Percentiles rank a stretch among this genome's conserved stretches.
phyloP scores from a whole-genome alignment of 2,329 filamentous ascomycete species.

The Neofusicoccum cordaticola region DNA sequence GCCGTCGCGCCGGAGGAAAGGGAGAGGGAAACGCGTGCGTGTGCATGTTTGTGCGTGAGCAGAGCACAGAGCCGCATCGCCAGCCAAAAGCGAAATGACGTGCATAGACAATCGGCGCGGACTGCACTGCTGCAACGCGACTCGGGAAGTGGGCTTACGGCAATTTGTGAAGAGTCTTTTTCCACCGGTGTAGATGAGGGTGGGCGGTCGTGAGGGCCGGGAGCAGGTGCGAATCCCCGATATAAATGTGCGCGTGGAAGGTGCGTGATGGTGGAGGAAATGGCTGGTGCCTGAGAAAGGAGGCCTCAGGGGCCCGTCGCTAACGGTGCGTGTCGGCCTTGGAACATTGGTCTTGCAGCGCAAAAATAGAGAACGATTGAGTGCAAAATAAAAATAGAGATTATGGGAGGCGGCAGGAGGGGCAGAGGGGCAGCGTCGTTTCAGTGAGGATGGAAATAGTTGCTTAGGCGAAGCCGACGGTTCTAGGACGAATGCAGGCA shows the following conservation, averaged over 20 bases:
- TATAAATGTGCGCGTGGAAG: not conserved
- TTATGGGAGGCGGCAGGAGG: not conserved
- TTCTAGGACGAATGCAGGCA: not conserved
- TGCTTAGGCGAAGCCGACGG: not conserved
- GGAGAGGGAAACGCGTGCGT: not conserved
- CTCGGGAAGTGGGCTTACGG: not conserved
- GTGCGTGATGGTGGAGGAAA: not conserved
- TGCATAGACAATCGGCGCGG: not conserved
- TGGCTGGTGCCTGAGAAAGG: not conserved
- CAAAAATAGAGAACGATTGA: not conserved
- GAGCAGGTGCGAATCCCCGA: not conserved
- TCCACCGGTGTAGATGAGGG: not conserved
- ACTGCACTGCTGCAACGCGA: not conserved
- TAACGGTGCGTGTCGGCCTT: not conserved
- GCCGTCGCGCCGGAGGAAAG: not conserved
- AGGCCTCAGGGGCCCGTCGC: not conserved
- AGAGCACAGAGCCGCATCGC: not conserved
- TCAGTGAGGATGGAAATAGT: not conserved
- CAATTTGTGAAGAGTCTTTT: not conserved
- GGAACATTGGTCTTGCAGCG: not conserved
- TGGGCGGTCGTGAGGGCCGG: not conserved
- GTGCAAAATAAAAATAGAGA: not conserved
- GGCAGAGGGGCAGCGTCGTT: not conserved
- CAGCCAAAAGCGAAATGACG: conserved; percentile 8
- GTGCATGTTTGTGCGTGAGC: not conserved